Evolutionary conservation across 108 stramenopile species (phyloP).

Genomic region (Asterionellopsis glacialis): DNA sequence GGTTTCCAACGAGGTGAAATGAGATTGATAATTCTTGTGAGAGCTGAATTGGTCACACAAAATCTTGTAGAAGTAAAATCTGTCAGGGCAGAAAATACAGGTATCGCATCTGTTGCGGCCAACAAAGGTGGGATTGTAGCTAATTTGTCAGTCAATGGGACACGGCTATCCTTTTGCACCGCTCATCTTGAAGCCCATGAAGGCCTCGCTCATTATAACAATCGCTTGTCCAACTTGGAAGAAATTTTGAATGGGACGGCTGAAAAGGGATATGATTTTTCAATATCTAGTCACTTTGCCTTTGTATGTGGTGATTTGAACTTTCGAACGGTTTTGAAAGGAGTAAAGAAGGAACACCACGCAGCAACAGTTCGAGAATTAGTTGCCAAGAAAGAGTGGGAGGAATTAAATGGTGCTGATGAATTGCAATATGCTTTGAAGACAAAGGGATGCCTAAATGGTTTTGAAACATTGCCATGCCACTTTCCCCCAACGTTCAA

Average conservation of each 20-base stretch:
- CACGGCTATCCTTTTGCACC: constrained; percentile 41
- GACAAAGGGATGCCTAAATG: constrained; percentile 44
- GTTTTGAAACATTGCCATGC: constrained; percentile 50
- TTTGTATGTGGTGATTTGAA: constrained; percentile 75
- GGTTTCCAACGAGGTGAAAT: constrained; percentile 58
- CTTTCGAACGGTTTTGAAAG: constrained; percentile 28
- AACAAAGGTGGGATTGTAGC: constrained; percentile 71
- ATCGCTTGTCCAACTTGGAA: constrained; percentile 29
- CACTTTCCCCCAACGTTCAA: constrained; percentile 83
- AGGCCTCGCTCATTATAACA: constrained; percentile 34
- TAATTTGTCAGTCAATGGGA: constrained; percentile 25
- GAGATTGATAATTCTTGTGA: constrained; percentile 48
- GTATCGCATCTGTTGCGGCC: constrained; percentile 34
- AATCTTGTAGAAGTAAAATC: constrained; percentile 10
- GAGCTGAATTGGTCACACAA: constrained; percentile 15
- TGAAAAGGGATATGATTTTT: constrained; percentile 27
- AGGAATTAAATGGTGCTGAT: constrained; percentile 38
- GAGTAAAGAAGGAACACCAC: constrained; percentile 18
- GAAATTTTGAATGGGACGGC: constrained; percentile 42
- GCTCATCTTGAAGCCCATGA: constrained; percentile 69
- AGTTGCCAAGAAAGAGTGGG: constrained; percentile 33
- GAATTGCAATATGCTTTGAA: constrained; percentile 41
- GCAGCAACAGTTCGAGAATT: constrained; percentile 12
- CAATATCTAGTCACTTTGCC: constrained; percentile 45
- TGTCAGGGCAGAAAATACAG: constrained; percentile 48